Conservation (phyloP, 2,329 filamentous ascomycete species). For the Alternaria tenuissima region DNA sequence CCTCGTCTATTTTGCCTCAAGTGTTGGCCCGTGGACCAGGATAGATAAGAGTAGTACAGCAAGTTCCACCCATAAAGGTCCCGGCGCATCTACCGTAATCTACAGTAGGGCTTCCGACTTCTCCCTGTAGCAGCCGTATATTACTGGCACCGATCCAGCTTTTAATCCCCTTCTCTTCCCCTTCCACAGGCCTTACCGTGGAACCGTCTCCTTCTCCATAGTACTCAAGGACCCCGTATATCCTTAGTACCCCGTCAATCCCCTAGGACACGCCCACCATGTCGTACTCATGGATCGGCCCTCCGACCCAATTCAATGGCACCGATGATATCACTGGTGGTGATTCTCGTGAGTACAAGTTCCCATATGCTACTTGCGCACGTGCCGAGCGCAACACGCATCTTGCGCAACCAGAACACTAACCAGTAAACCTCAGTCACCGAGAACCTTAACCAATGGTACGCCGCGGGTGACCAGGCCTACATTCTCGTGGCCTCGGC, state of each 20-base stretch:
- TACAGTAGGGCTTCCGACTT: constrained; percentile 44
- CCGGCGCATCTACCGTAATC: constrained; percentile 39
- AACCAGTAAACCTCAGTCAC: constrained; percentile 62
- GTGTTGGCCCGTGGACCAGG: constrained; percentile 44
- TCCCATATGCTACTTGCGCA: constrained; percentile 23
- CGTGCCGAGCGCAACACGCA: constrained; percentile 29
- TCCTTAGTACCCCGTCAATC: constrained; percentile 19
- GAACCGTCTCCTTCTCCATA: constrained; percentile 7
- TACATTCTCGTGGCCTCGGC: constrained; percentile 90
- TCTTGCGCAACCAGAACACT: constrained; percentile 16
- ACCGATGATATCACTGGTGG: constrained; percentile 72
- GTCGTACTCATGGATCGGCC: constrained; percentile 59
- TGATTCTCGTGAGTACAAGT: constrained; percentile 73
- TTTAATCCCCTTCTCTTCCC: constrained; percentile 17
- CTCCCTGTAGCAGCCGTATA: constrained; percentile 43
- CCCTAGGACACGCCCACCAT: constrained; percentile 44
- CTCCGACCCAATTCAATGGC: constrained; percentile 59
- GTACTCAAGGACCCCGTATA: constrained; percentile 10
- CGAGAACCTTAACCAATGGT: constrained; percentile 97
- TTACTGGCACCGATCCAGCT: constrained; percentile 38
- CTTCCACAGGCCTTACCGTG: constrained; percentile 23
- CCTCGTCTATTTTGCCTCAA: constrained; percentile 49
- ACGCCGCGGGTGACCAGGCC: constrained; percentile 86
- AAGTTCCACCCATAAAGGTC: constrained; percentile 45
- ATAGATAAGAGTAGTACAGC: constrained; percentile 50